Conservation (phyloP, 176 grass and related monocot genomes). For the Phoenix dactylifera region DNA sequence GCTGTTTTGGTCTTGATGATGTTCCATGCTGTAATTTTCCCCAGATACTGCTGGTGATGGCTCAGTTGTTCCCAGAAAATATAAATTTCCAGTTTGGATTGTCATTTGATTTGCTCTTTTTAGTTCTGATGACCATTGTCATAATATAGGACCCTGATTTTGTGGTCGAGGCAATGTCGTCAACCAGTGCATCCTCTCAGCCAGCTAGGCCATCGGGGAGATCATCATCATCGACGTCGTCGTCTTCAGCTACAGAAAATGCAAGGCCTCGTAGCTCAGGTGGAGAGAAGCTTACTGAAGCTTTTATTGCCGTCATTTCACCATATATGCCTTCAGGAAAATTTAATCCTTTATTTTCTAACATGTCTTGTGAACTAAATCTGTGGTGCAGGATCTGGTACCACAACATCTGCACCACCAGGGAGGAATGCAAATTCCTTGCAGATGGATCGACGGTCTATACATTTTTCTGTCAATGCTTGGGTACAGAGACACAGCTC, state of each 20-base stretch:
- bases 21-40: no score
- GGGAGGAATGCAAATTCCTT: slow-evolving; percentile 46
- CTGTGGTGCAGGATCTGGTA: slow-evolving; percentile 40
- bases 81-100: no score
- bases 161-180: slow-evolving; percentile 58
- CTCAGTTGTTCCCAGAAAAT: no score
- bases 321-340: no score
- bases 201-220: slow-evolving; percentile 28
- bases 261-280: slow-evolving; percentile 55
- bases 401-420: slow-evolving; percentile 30
- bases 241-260: slow-evolving; percentile 32
- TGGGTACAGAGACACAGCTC: slow-evolving; percentile 56
- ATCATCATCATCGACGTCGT: slow-evolving; percentile 27
- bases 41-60: no score
- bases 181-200: slow-evolving; percentile 37
- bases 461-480: slow-evolving; percentile 79
- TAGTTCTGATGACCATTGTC: not conserved
- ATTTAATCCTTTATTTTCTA: no score
- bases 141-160: slow-evolving; percentile 51
- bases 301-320: no score
- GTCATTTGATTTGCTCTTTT: no score
- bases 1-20: no score
- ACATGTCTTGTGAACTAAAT: not conserved
- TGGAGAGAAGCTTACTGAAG: slow-evolving; percentile 19
- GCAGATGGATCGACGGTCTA: slow-evolving; percentile 65